Evolutionary conservation across 2,329 filamentous ascomycete species (phyloP).

Genomic region (Nothopassalora personata): DNA sequence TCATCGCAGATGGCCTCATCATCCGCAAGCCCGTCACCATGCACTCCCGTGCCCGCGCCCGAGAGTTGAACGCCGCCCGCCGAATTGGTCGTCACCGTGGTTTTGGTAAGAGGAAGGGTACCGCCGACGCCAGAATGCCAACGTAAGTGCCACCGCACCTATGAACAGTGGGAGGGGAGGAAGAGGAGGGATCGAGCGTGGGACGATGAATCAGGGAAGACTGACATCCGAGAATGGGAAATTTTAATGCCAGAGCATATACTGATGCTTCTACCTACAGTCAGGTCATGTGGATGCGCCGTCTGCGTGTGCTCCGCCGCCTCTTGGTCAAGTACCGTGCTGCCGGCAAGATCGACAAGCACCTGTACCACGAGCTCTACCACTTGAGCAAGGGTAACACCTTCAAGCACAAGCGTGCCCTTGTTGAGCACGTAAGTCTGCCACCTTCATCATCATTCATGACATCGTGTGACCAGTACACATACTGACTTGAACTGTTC

Average conservation of each 20-base stretch:
- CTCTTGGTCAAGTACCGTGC: slow-evolving; percentile 99
- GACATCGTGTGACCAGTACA: slow-evolving; percentile 23
- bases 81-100: slow-evolving; percentile 96
- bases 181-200: not conserved
- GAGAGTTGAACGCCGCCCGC: slow-evolving; percentile 90
- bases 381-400: slow-evolving; percentile 99
- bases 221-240: not conserved
- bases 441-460: slow-evolving; percentile 30
- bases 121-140: slow-evolving; percentile 98
- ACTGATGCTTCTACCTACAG: slow-evolving; percentile 47
- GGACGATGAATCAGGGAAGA: not conserved
- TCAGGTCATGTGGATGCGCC: slow-evolving; percentile 99
- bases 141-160: slow-evolving; percentile 56
- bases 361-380: slow-evolving; percentile 99
- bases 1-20: slow-evolving; percentile 99
- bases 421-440: slow-evolving; percentile 96
- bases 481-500: slow-evolving; percentile 18
- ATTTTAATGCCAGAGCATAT: slow-evolving; percentile 2
- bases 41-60: slow-evolving; percentile 96
- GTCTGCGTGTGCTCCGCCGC: slow-evolving; percentile 97
- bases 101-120: slow-evolving; percentile 99
- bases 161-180: slow-evolving; percentile 1
- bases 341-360: slow-evolving; percentile 99
- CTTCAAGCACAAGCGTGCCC: slow-evolving; percentile 99
- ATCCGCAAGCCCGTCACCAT: slow-evolving; percentile 99